Conservation (phyloP, 163 green algal genomes). For the Scenedesmus sp. region DNA sequence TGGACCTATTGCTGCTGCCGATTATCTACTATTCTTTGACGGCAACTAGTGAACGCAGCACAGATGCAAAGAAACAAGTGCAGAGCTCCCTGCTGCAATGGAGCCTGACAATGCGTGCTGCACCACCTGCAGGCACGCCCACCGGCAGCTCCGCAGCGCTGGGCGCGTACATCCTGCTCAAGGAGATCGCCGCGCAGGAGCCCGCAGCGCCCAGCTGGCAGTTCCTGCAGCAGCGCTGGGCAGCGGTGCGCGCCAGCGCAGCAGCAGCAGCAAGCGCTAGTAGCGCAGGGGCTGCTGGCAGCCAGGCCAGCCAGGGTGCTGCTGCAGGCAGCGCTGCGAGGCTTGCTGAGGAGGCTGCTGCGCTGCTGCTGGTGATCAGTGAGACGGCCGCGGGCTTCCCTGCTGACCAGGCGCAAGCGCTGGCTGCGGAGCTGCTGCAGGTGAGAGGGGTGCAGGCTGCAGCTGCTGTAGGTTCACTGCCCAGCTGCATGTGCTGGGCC, state of each 20-base stretch:
- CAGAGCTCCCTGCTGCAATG: neutral
- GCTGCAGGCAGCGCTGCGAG: neutral
- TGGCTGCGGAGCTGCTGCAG: slow-evolving; percentile 75
- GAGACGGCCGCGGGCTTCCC: slow-evolving; percentile 74
- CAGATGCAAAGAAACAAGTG: too few species aligned
- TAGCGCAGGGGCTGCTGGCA: neutral
- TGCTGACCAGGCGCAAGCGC: slow-evolving; percentile 61
- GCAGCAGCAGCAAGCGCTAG: neutral
- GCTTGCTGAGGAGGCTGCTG: slow-evolving; percentile 60
- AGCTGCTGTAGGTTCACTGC: too few species aligned
- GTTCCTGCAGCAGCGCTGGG: slow-evolving; percentile 78
- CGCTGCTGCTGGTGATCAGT: slow-evolving; percentile 81
- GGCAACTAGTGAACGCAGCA: too few species aligned
- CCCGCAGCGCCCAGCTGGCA: slow-evolving; percentile 75
- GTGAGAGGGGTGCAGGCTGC: slow-evolving; percentile 36
- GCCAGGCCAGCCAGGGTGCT: neutral
- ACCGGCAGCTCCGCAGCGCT: slow-evolving; percentile 37
- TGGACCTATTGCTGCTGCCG: neutral
- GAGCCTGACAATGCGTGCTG: neutral
- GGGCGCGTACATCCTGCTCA: slow-evolving; percentile 73
- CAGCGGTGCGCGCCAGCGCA: slow-evolving; percentile 49
- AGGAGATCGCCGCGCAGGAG: slow-evolving; percentile 74
- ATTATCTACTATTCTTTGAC: too few species aligned
- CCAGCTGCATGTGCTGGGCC: too few species aligned
- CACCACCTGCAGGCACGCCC: neutral